These are phyloP conservation scores for Chiua virens DNA, from an alignment of 768 basidiomycete genomes.

Conservation along the genomic window DNA sequence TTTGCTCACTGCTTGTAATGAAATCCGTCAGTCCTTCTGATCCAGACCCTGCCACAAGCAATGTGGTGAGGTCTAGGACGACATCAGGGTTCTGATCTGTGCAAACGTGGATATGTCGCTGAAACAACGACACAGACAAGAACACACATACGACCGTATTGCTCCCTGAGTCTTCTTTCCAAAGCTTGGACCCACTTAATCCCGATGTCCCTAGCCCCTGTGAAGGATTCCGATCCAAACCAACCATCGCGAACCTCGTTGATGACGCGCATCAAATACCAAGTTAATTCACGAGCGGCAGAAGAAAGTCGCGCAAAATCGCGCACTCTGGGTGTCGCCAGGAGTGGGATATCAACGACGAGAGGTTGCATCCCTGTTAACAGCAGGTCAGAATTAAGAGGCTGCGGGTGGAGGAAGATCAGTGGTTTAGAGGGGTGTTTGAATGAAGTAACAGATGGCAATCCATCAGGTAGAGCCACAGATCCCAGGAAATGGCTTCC, in stretches of 20 bases:
- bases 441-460: conserved; percentile 26
- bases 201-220: conserved; percentile 71
- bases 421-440: conserved; percentile 48
- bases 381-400: conserved; percentile 22
- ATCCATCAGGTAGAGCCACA: conserved; percentile 38
- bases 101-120: conserved; percentile 12
- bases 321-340: conserved; percentile 54
- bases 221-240: conserved; percentile 66
- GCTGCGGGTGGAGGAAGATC: conserved; percentile 50
- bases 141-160: conserved; percentile 63
- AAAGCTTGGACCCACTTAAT: conserved; percentile 69
- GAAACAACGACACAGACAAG: conserved; percentile 8
- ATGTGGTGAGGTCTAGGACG: conserved; percentile 66
- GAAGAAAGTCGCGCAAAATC: conserved; percentile 74
- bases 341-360: conserved; percentile 54
- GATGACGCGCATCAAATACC: conserved; percentile 68
- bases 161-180: conserved; percentile 61
- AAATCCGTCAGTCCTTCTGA: conserved; percentile 73
- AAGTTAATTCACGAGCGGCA: conserved; percentile 64
- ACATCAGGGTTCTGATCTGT: conserved; percentile 62
- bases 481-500: conserved; percentile 72
- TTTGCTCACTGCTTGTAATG: conserved; percentile 73
- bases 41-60: conserved; percentile 70
- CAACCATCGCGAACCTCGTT: conserved; percentile 73
- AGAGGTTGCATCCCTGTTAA: conserved; percentile 39